phyloP scores from a whole-genome alignment of 805 yeast species.

The Starmera amethionina region DNA sequence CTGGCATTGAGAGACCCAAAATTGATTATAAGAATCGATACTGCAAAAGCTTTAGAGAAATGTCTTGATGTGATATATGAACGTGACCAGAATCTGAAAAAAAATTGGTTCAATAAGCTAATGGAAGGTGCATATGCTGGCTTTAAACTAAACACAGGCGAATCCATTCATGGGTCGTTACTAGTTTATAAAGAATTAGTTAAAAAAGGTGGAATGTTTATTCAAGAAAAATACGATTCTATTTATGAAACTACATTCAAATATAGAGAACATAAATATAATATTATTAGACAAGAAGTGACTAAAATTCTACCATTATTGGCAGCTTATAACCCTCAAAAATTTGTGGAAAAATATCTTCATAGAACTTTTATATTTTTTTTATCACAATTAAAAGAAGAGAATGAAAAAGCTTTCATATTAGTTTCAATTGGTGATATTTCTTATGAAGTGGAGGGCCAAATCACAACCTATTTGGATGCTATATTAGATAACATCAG shows the following conservation, averaged over 20 bases:
- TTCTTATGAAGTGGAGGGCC: slow-evolving; percentile 64
- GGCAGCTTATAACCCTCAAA: slow-evolving; percentile 65
- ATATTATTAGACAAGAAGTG: slow-evolving; percentile 75
- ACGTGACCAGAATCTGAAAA: slow-evolving; percentile 61
- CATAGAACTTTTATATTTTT: slow-evolving; percentile 73
- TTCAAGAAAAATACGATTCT: slow-evolving; percentile 62
- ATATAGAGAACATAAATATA: slow-evolving; percentile 69
- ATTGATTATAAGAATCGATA: slow-evolving; percentile 64
- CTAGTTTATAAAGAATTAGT: slow-evolving; percentile 75
- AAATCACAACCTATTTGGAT: slow-evolving; percentile 80
- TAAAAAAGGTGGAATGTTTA: slow-evolving; percentile 58
- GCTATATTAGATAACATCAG: slow-evolving; percentile 76
- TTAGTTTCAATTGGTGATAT: slow-evolving; percentile 79
- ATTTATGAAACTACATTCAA: slow-evolving; percentile 67
- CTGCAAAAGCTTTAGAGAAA: slow-evolving; percentile 70
- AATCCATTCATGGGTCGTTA: slow-evolving; percentile 79
- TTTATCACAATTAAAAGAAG: slow-evolving; percentile 65
- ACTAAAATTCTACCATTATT: slow-evolving; percentile 73
- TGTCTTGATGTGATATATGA: slow-evolving; percentile 74
- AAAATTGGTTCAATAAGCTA: slow-evolving; percentile 65
- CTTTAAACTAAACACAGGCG: slow-evolving; percentile 42
- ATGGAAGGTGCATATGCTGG: slow-evolving; percentile 60
- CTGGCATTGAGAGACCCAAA: slow-evolving; percentile 76
- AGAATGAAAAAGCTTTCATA: slow-evolving; percentile 67
- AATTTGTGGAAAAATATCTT: slow-evolving; percentile 72